These are phyloP conservation scores for Daldinia eschscholtzii DNA, from an alignment of 2,329 filamentous ascomycete species.

Conservation along the genomic window DNA sequence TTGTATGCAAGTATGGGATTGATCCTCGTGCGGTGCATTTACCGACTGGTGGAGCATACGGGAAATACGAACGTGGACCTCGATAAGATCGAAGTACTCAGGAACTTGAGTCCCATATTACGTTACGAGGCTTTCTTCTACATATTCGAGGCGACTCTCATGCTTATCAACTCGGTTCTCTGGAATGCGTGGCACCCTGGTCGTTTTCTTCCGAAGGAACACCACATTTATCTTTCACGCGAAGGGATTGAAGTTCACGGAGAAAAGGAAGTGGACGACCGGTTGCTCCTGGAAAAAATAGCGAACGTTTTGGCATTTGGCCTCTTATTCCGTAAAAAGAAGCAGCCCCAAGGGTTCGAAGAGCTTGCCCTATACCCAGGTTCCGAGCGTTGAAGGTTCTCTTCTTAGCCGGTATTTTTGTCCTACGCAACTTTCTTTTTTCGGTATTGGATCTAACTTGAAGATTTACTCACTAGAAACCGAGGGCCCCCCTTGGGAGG, in stretches of 20 bases:
- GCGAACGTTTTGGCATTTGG: constrained; percentile 17
- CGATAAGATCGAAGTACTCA: constrained; percentile 49
- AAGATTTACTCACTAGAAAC: background rate
- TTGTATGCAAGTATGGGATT: constrained; percentile 60
- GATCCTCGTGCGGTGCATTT: constrained; percentile 64
- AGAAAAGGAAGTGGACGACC: constrained; percentile 15
- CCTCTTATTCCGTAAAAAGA: constrained; percentile 16
- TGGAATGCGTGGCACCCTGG: constrained; percentile 61
- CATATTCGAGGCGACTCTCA: constrained; percentile 59
- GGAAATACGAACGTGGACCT: constrained; percentile 53
- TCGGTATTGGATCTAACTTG: background rate
- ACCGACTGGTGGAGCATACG: constrained; percentile 61
- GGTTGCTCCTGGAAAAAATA: constrained; percentile 6
- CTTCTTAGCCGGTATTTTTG: background rate
- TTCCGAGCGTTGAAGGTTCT: background rate
- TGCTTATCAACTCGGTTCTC: constrained; percentile 59
- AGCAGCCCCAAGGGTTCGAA: background rate
- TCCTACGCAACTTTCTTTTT: background rate
- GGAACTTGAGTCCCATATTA: constrained; percentile 54
- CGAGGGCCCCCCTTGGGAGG: no score
- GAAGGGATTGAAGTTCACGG: constrained; percentile 53
- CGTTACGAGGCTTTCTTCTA: constrained; percentile 62
- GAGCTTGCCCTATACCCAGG: constrained; percentile 6
- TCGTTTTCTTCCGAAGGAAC: constrained; percentile 55
- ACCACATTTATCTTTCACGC: constrained; percentile 56